Base-by-base conservation (phyloP, 2,329 filamentous ascomycete genomes). In the Neofusicoccum kwambonambiense region DNA sequence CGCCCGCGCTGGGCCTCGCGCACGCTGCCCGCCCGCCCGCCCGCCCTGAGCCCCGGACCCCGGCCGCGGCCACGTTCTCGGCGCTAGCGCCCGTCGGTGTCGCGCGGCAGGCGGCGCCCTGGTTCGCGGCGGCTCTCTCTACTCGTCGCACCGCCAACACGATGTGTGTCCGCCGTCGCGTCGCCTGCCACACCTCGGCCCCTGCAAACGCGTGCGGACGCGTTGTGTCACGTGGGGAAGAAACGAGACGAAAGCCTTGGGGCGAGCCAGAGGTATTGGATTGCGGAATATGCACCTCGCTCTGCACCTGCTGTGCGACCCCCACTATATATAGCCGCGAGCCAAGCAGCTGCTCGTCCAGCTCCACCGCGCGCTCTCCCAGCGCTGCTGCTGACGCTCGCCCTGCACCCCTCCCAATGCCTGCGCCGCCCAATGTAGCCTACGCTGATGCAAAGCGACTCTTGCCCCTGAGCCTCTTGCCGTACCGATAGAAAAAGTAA, bases 401-500 rank as follows among this genome's bases (percentile, higher is more conserved):
- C 45, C 34, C 54, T 39, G 47, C 64, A 54, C 42, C 54, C 45
- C 54, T 49, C 39, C 37, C 31, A n/a, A 13, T 57, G 44, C 41
- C 61, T 41, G 58, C 39, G 47, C 34, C 50, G 47, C 65, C 66
- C 64, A 27, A 64, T 64, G 61, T 62, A 66, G 52, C 61, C 66
- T 68, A 76, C 69, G 68, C 71, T 71, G 79, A 77, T 67, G 81
- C 82, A 72, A 81, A 83, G 56, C 79, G 77, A 71, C 79, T 82
- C 54, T 71, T 76, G 64, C 76, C 77, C 76, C 82, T 79, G 73
- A 83, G 76, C 68, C 75, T 72, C 74, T 81, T 80, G 70, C 82
- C 82, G 70, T 77, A 81, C 70, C 74, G 79, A 76, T 80, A 83
- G 74, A 83, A 83, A 58, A 83, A 69, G 67, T 80, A 79, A 61